A percentile compares a stretch with the other conserved stretches of the same genome.
Evolutionary conservation across 2,329 filamentous ascomycete species (phyloP).

Genomic region (Beauveria asiatica): DNA sequence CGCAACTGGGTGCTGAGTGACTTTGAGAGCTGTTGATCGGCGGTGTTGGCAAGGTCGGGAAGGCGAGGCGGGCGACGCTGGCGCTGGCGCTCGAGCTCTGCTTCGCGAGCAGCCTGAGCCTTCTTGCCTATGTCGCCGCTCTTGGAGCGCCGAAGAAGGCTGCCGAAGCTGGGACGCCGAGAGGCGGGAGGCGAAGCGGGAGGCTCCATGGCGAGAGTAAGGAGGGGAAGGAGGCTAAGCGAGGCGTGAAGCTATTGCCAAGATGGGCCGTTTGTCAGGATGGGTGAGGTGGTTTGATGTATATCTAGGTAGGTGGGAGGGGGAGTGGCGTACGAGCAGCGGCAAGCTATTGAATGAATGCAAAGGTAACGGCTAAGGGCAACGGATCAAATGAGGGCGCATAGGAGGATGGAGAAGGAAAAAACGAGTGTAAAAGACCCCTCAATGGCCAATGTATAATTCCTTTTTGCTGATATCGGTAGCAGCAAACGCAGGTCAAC

Average conservation of each 20-base stretch:
- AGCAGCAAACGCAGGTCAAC: background rate
- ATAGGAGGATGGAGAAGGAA: background rate
- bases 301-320: background rate
- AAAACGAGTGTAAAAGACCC: background rate
- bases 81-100: slow-evolving; percentile 43
- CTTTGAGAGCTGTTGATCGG: slow-evolving; percentile 33
- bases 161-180: slow-evolving; percentile 39
- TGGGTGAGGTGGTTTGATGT: background rate
- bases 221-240: slow-evolving; percentile 16
- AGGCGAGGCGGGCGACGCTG: slow-evolving; percentile 39
- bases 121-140: slow-evolving; percentile 58
- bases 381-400: background rate
- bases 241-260: background rate
- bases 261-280: background rate
- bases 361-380: background rate
- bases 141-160: slow-evolving; percentile 60
- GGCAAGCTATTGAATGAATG: background rate
- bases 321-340: background rate
- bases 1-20: slow-evolving; percentile 45
- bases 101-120: slow-evolving; percentile 43
- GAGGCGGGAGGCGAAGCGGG: slow-evolving; percentile 20
- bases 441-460: background rate
- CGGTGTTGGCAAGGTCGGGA: slow-evolving; percentile 42
- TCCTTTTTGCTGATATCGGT: background rate
- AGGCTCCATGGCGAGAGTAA: background rate